phyloP scores from a whole-genome alignment of 2,329 filamentous ascomycete species.

The Paraphoma sp. region DNA sequence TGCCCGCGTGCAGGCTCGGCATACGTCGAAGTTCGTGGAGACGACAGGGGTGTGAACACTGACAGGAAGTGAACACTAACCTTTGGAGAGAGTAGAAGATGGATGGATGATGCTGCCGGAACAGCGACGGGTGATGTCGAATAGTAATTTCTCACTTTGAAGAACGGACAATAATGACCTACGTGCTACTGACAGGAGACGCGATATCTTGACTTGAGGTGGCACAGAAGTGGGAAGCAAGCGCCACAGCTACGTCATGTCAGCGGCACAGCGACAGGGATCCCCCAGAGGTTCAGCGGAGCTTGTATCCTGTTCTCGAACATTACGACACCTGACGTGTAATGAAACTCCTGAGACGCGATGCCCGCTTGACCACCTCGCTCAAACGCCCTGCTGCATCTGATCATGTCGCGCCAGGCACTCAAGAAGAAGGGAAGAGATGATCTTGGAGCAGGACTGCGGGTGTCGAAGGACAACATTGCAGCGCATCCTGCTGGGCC shows the following conservation, averaged over 20 bases:
- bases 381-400: conserved; percentile 12
- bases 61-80: conserved; percentile 18
- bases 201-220: conserved; percentile 32
- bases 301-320: conserved; percentile 31
- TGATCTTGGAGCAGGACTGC: conserved; percentile 52
- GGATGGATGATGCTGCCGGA: background rate
- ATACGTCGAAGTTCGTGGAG: conserved; percentile 12
- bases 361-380: conserved; percentile 2
- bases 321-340: conserved; percentile 27
- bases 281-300: conserved; percentile 28
- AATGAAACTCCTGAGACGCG: conserved; percentile 9
- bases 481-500: conserved; percentile 53
- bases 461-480: conserved; percentile 50
- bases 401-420: conserved; percentile 24
- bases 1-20: conserved; percentile 29
- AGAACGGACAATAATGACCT: conserved; percentile 12
- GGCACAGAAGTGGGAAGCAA: conserved; percentile 35
- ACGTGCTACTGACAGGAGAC: conserved; percentile 14
- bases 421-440: conserved; percentile 42
- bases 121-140: background rate
- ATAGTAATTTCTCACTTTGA: background rate
- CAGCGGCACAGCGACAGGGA: conserved; percentile 27
- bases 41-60: conserved; percentile 5
- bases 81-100: conserved; percentile 3
- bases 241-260: conserved; percentile 46